A percentile compares a stretch with the other conserved stretches of the same genome.
Conservation (phyloP, 192 early-diverging fungal genomes). For the Podochytrium sp. region DNA sequence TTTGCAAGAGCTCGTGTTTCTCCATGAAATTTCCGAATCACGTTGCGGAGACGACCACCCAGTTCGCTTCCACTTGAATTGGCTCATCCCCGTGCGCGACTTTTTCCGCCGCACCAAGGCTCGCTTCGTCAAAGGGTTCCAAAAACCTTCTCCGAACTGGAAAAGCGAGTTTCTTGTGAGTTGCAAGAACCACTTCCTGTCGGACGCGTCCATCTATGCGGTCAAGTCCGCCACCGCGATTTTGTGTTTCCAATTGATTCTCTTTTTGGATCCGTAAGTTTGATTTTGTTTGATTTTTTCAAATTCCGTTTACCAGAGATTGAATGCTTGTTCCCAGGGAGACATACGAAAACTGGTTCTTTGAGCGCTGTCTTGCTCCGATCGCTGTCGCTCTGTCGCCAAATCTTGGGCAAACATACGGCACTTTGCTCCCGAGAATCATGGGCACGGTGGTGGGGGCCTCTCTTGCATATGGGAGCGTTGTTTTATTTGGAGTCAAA, state of each 20-base stretch:
- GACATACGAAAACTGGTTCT: constrained; percentile 9
- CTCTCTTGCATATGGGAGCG: neutral
- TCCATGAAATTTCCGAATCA: neutral
- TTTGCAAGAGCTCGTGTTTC: neutral
- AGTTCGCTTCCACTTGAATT: no score
- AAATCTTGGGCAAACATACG: constrained; percentile 1
- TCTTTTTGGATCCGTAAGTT: constrained; percentile 25
- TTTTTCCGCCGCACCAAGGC: no score
- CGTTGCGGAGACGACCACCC: no score
- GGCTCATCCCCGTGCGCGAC: no score
- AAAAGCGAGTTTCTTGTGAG: no score
- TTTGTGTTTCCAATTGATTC: constrained; percentile 16
- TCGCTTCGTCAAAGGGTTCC: no score
- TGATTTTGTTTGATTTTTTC: neutral
- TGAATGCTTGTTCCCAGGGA: no score
- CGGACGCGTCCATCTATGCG: constrained; percentile 13
- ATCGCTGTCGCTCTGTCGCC: constrained; percentile 13
- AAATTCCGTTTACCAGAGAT: neutral
- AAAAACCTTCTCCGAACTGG: no score
- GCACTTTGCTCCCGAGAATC: neutral
- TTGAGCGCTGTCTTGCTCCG: neutral
- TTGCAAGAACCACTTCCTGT: neutral
- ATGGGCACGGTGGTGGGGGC: neutral
- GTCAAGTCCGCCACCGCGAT: constrained; percentile 24
- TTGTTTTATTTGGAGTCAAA: neutral